A percentile compares a stretch with the other conserved stretches of the same genome.
Evolutionary conservation across 352 stramenopile species (phyloP).

Genomic region (Phytophthora citricola): DNA sequence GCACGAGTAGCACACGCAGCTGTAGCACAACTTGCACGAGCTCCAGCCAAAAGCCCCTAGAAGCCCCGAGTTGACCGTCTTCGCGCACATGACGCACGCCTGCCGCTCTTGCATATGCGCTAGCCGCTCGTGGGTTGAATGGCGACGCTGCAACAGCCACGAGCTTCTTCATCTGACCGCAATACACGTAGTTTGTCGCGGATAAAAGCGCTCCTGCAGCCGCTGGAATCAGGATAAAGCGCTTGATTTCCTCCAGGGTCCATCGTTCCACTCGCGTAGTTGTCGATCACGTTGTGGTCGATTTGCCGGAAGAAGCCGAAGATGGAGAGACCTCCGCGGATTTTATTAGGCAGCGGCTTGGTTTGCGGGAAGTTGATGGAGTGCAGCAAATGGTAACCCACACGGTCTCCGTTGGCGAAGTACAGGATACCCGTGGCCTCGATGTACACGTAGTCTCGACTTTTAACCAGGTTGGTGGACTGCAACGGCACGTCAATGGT

Average conservation of each 20-base stretch:
- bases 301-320: slow-evolving; percentile 45
- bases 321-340: slow-evolving; percentile 17
- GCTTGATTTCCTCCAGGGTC: slow-evolving; percentile 32
- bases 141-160: slow-evolving; percentile 31
- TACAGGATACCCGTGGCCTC: not conserved
- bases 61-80: slow-evolving; percentile 11
- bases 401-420: not conserved
- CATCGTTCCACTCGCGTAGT: slow-evolving; percentile 31
- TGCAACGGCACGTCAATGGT: slow-evolving; percentile 10
- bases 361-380: not conserved
- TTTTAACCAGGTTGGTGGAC: not conserved
- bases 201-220: slow-evolving; percentile 2
- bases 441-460: not conserved
- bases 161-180: slow-evolving; percentile 56
- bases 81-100: slow-evolving; percentile 25
- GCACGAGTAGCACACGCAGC: slow-evolving; percentile 41
- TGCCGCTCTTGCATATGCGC: not conserved
- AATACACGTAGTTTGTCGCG: slow-evolving; percentile 36
- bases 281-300: slow-evolving; percentile 35
- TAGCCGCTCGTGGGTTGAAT: not conserved
- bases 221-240: slow-evolving; percentile 26
- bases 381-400: not conserved
- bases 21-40: slow-evolving; percentile 39
- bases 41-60: slow-evolving; percentile 19
- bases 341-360: not conserved